Percentiles rank a stretch among this genome's conserved stretches.
Conservation (phyloP, 2,329 filamentous ascomycete species). For the Raffaelea deltoideospora region DNA sequence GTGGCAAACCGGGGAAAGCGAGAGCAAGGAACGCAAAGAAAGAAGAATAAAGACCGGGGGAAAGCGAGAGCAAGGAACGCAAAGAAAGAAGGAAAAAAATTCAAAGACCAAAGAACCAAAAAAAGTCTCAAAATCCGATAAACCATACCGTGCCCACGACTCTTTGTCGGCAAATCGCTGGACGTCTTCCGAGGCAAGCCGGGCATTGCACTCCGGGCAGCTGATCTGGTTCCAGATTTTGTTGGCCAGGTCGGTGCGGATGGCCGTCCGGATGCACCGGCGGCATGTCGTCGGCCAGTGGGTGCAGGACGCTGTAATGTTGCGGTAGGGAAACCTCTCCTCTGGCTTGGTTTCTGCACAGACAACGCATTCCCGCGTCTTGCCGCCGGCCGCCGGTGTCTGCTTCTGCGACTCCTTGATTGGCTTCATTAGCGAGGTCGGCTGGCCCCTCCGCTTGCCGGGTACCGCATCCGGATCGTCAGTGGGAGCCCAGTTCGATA, state of each 20-base stretch:
- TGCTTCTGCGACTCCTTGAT: too few relatives aligned
- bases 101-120: too few relatives aligned
- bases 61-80: background rate
- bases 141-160: background rate
- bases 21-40: background rate
- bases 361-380: too few relatives aligned
- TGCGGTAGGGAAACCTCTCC: background rate
- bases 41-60: background rate
- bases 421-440: too few relatives aligned
- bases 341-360: too few relatives aligned
- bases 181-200: background rate
- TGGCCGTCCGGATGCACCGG: background rate
- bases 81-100: too few relatives aligned
- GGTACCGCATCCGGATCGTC: too few relatives aligned
- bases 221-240: background rate
- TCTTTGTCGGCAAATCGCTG: background rate
- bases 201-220: background rate
- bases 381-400: too few relatives aligned
- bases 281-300: background rate
- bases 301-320: background rate
- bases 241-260: background rate
- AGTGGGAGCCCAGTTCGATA: too few relatives aligned
- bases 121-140: background rate
- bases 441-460: too few relatives aligned
- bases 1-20: background rate